A percentile compares a stretch with the other conserved stretches of the same genome.
Evolutionary conservation across 73 alveolate species (phyloP).

Genomic region (Diophrys sp.): DNA sequence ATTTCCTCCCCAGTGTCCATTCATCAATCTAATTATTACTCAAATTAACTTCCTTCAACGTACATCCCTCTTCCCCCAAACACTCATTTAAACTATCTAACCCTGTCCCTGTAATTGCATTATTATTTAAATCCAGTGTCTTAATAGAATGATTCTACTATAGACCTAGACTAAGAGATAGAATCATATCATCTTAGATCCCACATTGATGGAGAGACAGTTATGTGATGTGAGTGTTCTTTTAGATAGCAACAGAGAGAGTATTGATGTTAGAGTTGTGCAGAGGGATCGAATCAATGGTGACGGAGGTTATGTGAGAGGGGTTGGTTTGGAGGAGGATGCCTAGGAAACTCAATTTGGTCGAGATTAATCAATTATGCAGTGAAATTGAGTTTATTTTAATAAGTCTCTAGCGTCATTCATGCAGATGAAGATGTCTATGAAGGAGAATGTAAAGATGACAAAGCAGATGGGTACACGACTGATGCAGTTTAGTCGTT

Average conservation of each 20-base stretch:
- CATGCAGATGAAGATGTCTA: no score
- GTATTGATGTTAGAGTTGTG: background rate
- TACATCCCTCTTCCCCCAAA: background rate
- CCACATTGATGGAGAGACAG: background rate
- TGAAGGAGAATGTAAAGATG: no score
- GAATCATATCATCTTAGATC: background rate
- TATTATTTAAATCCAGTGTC: background rate
- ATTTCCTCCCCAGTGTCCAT: background rate
- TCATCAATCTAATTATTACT: background rate
- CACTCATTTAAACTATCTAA: background rate
- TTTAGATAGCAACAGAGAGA: background rate
- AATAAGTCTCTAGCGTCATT: no score
- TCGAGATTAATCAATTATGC: no score
- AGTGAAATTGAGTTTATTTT: no score
- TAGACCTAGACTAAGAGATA: background rate
- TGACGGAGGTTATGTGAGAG: background rate
- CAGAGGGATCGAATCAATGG: background rate
- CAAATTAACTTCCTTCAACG: background rate
- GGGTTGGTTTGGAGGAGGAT: background rate
- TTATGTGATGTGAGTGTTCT: background rate
- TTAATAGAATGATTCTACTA: background rate
- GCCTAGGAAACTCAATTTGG: no score
- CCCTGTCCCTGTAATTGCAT: background rate
- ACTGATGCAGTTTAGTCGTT: no score
- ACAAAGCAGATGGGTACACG: no score